phyloP scores from a whole-genome alignment of 495 filamentous ascomycete species.

The Annulohypoxylon stygium region DNA sequence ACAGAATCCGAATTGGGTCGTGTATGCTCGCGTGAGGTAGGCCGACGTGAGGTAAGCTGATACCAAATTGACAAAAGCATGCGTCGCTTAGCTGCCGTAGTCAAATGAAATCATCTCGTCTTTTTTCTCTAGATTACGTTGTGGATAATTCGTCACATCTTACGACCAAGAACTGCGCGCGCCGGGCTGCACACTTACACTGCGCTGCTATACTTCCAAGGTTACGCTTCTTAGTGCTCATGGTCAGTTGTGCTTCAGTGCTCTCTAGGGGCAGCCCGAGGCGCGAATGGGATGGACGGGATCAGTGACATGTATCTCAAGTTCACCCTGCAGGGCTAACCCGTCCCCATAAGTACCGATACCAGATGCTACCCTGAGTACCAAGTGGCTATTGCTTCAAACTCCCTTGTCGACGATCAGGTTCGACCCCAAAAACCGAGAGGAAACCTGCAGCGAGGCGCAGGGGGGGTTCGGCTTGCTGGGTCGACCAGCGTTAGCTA shows the following conservation, averaged over 20 bases:
- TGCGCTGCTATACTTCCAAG: conserved; percentile 5
- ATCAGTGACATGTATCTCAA: conserved; percentile 35
- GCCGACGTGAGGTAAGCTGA: conserved; percentile 46
- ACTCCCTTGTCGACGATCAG: conserved; percentile 48
- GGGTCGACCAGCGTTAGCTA: conserved; percentile 35
- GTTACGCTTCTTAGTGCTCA: neutral
- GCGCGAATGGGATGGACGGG: neutral
- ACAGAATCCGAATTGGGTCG: conserved; percentile 42
- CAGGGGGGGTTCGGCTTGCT: conserved; percentile 44
- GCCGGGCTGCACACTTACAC: conserved; percentile 8
- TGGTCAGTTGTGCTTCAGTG: neutral
- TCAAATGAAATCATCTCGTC: conserved; percentile 28
- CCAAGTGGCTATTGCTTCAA: conserved; percentile 28
- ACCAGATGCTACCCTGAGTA: conserved; percentile 48
- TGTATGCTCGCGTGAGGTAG: conserved; percentile 48
- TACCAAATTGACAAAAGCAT: conserved; percentile 31
- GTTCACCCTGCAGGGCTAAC: conserved; percentile 43
- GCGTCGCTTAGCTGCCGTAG: conserved; percentile 44
- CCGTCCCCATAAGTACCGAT: conserved; percentile 43
- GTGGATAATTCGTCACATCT: conserved; percentile 35
- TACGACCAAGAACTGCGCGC: conserved; percentile 21
- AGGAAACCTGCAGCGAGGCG: conserved; percentile 43
- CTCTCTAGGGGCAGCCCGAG: neutral
- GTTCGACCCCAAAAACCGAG: conserved; percentile 43
- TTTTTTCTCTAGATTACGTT: conserved; percentile 29